Evolutionary conservation across 176 grass and related monocot species (phyloP).

Genomic region (Aegilops speltoides): DNA sequence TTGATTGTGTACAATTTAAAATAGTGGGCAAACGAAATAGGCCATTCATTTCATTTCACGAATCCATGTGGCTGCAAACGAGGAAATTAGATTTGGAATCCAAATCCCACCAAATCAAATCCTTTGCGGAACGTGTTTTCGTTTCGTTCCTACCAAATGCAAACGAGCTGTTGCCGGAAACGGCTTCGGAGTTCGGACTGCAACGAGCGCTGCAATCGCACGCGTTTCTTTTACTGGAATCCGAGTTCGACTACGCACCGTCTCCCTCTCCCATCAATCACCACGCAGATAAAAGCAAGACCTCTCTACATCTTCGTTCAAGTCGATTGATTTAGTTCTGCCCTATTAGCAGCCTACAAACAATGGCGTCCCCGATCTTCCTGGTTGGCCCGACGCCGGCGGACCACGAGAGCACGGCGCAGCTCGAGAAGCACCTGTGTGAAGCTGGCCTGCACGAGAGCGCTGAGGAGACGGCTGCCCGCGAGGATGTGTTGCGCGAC

Average conservation of each 20-base stretch:
- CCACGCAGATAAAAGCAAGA: neutral
- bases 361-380: neutral
- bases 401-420: neutral
- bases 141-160: no score
- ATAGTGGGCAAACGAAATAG: no score
- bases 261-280: neutral
- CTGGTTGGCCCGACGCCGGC: slow-evolving; percentile 5
- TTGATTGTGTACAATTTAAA: no score
- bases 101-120: no score
- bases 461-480: slow-evolving; percentile 45
- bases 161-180: no score
- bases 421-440: slow-evolving; percentile 48
- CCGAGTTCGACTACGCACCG: neutral
- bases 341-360: no score
- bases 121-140: no score
- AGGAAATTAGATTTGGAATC: no score
- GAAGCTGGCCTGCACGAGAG: slow-evolving; percentile 53
- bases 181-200: no score
- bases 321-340: neutral
- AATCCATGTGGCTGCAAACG: no score
- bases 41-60: no score
- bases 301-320: neutral
- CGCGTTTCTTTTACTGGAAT: neutral
- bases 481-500: slow-evolving; percentile 55
- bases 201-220: no score